Evolutionary conservation across 2,329 filamentous ascomycete species (phyloP), one percentile per base, ranked within the genome.

Genomic region (Aureobasidium sp.): DNA sequence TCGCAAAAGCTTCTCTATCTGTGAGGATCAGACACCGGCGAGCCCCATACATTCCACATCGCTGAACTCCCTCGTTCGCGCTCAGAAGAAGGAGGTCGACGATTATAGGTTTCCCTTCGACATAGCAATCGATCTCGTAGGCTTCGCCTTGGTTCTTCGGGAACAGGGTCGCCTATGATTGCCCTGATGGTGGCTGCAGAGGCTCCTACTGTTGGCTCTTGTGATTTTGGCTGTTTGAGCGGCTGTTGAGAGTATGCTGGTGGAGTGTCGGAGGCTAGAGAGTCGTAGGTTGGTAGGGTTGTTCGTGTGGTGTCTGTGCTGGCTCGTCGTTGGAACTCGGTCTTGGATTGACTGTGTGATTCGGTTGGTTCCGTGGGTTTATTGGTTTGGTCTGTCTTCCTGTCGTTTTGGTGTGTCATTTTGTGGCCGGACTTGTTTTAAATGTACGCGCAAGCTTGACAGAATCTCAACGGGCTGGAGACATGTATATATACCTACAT

Each of bases 41-140:
- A 58, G 2, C 54, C 54, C 54, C 54, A 58, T n/a, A 58, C 16
- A 39, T 58, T 58, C 54, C 54, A 58, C 10, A 16, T 45, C 10
- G 54, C 42, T 1, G 41, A 58, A 15, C 54, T 47, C 8, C 16
- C 52, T 27, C 16, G 13, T 9, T 3, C 3, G 10, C 54, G 29
- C 25, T 58, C 54, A 21, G 54, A 58, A 36, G 42, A 58, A n/a
- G 54, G 54, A 58, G 39, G 30, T 10, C 54, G 54, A 37, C 42
- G 54, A 36, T 47, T 58, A 30, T 55, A 55, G 3, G 39, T 55
- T 27, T 10, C 39, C 15, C 52, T 34, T 5, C 52, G 37, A 25
- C 37, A 9, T 8, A 55, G 52, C 9, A 55, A 11, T 13, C 52
- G 37, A 44, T 55, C 52, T 44, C 52, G 37, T 7, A 55, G 34